phyloP scores from a whole-genome alignment of 768 basidiomycete species.

The Cystofilobasidium macerans region DNA sequence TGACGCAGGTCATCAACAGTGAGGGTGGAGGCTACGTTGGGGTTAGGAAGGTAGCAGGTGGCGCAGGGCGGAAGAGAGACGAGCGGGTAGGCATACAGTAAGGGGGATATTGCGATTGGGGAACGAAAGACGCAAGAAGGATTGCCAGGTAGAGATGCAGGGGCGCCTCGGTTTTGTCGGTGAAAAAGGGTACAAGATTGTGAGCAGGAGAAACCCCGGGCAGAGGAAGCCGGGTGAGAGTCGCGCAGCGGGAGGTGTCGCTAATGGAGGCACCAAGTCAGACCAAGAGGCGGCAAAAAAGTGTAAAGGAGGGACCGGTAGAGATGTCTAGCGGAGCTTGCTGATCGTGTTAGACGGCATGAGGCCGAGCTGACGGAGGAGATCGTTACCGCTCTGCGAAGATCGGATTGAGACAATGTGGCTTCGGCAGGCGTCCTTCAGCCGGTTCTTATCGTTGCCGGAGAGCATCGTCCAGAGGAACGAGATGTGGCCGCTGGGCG shows the following conservation, averaged over 20 bases:
- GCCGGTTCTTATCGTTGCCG: conserved; percentile 29
- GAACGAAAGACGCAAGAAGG: background rate
- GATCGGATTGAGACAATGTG: conserved; percentile 34
- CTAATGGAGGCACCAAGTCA: background rate
- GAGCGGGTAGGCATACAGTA: no score
- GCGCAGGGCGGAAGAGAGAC: no score
- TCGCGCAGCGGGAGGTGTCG: background rate
- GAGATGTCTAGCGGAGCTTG: conserved; percentile 17
- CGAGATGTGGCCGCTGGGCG: conserved; percentile 23
- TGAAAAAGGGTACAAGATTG: no score
- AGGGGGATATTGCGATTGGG: background rate
- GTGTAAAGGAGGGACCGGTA: background rate
- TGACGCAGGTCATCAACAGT: no score
- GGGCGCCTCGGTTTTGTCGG: no score
- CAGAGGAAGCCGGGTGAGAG: background rate
- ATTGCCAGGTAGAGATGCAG: background rate
- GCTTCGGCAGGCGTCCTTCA: conserved; percentile 31
- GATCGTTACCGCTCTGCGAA: conserved; percentile 36
- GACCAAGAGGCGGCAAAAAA: background rate
- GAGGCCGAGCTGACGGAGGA: conserved; percentile 31
- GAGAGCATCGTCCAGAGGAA: conserved; percentile 28
- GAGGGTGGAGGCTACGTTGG: no score
- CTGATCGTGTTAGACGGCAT: conserved; percentile 22
- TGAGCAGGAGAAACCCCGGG: no score
- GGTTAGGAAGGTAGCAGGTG: no score